A percentile compares a stretch with the other conserved stretches of the same genome.
Conservation (phyloP, 306 rosid genomes). For the Delonix regia region DNA sequence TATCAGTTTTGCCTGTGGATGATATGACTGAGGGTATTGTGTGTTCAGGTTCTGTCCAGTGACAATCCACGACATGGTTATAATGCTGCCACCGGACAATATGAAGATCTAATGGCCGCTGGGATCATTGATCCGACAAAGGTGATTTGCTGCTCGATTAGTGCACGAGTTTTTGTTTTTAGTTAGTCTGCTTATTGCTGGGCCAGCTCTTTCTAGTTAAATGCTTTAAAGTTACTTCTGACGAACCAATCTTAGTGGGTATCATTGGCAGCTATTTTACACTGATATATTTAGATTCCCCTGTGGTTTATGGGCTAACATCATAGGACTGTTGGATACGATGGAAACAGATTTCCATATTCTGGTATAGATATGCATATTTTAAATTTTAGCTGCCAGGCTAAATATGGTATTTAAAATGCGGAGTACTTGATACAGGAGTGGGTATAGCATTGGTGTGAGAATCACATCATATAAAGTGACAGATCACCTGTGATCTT, state of each 20-base stretch:
- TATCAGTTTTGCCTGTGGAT: not conserved
- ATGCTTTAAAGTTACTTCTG: not conserved
- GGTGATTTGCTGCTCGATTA: conserved; percentile 49
- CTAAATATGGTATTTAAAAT: not conserved
- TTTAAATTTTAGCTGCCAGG: not conserved
- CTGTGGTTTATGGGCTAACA: not conserved
- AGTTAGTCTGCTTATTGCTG: not conserved
- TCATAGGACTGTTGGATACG: not conserved
- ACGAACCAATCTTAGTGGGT: not conserved
- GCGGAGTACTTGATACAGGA: not conserved
- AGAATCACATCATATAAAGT: not conserved
- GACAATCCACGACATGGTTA: conserved; percentile 80
- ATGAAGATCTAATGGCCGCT: conserved; percentile 96
- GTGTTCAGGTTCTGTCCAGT: conserved; percentile 72
- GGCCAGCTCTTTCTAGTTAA: not conserved
- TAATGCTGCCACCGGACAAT: conserved; percentile 96
- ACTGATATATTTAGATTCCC: not conserved
- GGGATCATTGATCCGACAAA: conserved; percentile 99
- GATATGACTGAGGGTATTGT: not conserved
- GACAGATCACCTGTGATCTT: not conserved
- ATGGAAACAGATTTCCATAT: no score
- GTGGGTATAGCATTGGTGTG: not conserved
- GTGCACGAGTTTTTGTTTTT: not conserved
- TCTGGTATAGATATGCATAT: no score
- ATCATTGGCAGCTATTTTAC: not conserved